Base-by-base conservation (phyloP, 768 basidiomycete species). In the Phanerochaete carnosa region DNA sequence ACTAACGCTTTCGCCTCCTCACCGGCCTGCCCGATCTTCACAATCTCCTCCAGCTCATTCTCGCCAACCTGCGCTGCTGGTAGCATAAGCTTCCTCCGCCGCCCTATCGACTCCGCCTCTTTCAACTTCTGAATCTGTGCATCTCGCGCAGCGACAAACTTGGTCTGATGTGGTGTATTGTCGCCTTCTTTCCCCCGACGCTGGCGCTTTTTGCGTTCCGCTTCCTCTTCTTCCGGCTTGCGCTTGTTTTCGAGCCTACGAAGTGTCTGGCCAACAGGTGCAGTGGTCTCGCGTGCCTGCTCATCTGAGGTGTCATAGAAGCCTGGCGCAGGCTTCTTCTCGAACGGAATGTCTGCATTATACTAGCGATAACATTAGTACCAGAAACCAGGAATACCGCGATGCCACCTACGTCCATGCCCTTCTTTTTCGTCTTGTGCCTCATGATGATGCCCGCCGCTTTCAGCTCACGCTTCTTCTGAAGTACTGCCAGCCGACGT, bases 371-470 rank as follows among this genome's bases (percentile, higher is more conserved):
- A 53, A 29, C 30, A 54, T 58, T 61, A 37, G 69, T 11, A 12
- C 19, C 32, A 16, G 50, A 9, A 9, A 16, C 16, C 5, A n/a
- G 19, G 6, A 52, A 45, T 25, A 43, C 8, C 19, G 43, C 55
- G 35, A 49, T 37, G n/a, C 47, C 59, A 78, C 90, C 67, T 73
- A 93, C 92, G 74, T 97, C 96, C 97, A 98, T 98, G 58, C 95
- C 95, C 74, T 92, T 96, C 76, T 90, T 89, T 78, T 98, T 98
- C 4, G 89, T 85, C 77, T 98, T 97, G 69, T 89, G 85, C 25
- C 95, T 89, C 87, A 95, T 92, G 65, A 98, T 94, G 71, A 99
- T 98, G 64, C 97, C 97, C 39, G 97, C 97, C 2, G 95, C 95
- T 74, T 98, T 99, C 63, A 99, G 75, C 72, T 98, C 97, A 67